These are phyloP conservation scores for Trametes cubensis DNA, from an alignment of 768 basidiomycete genomes.

Conservation along the genomic window DNA sequence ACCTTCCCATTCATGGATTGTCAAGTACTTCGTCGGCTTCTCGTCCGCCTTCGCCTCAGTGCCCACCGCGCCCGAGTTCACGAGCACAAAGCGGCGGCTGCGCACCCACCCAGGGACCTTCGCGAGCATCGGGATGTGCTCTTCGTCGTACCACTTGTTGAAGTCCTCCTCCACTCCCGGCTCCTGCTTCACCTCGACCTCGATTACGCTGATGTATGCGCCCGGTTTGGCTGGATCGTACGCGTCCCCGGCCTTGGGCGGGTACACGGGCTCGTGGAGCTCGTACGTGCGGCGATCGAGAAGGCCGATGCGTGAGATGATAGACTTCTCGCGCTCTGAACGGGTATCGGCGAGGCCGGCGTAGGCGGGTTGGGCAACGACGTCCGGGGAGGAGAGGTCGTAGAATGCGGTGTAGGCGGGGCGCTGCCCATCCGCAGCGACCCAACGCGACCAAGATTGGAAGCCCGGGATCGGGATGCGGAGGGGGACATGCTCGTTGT, in stretches of 20 bases:
- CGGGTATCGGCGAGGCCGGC: conserved; percentile 37
- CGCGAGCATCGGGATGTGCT: conserved; percentile 40
- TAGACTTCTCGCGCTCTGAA: conserved; percentile 34
- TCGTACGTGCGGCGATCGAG: conserved; percentile 41
- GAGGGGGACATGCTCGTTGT: conserved; percentile 54
- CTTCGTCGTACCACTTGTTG: conserved; percentile 35
- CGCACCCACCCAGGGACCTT: conserved; percentile 47
- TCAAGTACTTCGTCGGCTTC: conserved; percentile 9
- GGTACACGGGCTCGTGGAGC: conserved; percentile 21
- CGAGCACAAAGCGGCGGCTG: conserved; percentile 45
- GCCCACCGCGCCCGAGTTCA: conserved; percentile 22
- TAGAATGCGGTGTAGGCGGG: conserved; percentile 42
- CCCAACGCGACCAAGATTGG: conserved; percentile 38
- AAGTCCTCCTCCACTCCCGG: conserved; percentile 35
- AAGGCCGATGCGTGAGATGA: conserved; percentile 34
- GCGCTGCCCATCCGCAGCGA: conserved; percentile 34
- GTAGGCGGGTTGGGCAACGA: conserved; percentile 38
- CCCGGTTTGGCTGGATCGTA: conserved; percentile 31
- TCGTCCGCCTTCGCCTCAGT: conserved; percentile 28
- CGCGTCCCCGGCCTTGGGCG: conserved; percentile 13
- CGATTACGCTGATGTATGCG: conserved; percentile 31
- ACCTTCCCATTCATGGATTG: conserved; percentile 13
- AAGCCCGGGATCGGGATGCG: conserved; percentile 41
- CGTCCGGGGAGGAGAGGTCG: conserved; percentile 37
- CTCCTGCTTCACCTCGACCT: conserved; percentile 29